A percentile compares a stretch with the other conserved stretches of the same genome.
Evolutionary conservation across 805 yeast species (phyloP).

Genomic region (Saturnispora kantuleensis): DNA sequence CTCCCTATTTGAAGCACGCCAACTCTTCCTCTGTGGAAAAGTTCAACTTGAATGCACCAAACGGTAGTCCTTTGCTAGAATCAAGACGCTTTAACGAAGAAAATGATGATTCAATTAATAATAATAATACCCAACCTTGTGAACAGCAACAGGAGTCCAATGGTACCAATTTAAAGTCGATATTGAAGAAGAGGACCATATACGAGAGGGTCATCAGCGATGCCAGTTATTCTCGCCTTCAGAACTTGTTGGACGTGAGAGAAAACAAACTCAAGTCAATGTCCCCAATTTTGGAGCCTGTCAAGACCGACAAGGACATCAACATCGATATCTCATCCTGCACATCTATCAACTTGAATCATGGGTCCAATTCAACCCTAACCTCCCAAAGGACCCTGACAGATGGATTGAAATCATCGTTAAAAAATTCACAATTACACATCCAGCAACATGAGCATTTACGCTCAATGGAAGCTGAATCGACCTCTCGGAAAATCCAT

Average conservation of each 20-base stretch:
- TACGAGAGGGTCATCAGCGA: slow-evolving; percentile 71
- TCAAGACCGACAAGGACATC: slow-evolving; percentile 6
- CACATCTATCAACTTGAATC: slow-evolving; percentile 9
- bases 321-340: not conserved
- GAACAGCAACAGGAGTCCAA: not conserved
- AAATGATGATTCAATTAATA: not conserved
- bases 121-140: slow-evolving; percentile 1
- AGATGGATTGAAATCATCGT: slow-evolving; percentile 9
- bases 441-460: slow-evolving; percentile 6
- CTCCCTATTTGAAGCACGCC: slow-evolving; percentile 1
- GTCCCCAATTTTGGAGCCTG: slow-evolving; percentile 25
- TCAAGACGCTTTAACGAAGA: too few species aligned
- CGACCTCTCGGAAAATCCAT: slow-evolving; percentile 62
- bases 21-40: not conserved
- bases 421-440: slow-evolving; percentile 10
- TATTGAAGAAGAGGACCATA: slow-evolving; percentile 76
- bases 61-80: not conserved
- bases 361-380: slow-evolving; percentile 9
- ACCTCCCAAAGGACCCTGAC: slow-evolving; percentile 11
- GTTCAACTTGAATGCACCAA: not conserved
- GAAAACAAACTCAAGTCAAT: slow-evolving; percentile 24
- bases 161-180: slow-evolving; percentile 52
- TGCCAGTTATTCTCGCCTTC: slow-evolving; percentile 29
- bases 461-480: slow-evolving; percentile 17
- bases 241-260: slow-evolving; percentile 22